Evolutionary conservation across 805 yeast species (phyloP).

Genomic region (Candida fluviatilis): DNA sequence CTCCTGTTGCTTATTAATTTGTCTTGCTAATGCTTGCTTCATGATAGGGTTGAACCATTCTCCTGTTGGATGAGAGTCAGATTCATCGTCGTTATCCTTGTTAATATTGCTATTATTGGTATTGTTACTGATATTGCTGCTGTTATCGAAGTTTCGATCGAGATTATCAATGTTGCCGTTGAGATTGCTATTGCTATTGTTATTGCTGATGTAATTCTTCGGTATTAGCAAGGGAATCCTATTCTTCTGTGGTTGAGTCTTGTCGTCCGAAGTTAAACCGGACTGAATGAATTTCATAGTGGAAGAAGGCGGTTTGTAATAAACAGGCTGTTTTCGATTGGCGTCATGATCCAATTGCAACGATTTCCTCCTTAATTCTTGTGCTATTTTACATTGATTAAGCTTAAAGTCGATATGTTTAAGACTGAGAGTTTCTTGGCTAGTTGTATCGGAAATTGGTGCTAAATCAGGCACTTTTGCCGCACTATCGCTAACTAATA

Average conservation of each 20-base stretch:
- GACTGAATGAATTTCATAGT: constrained; percentile 19
- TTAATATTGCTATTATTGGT: not conserved
- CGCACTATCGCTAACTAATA: not conserved
- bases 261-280: constrained; percentile 15
- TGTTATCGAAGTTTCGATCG: not conserved
- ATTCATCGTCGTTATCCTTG: too few species aligned
- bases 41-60: constrained; percentile 43
- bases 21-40: constrained; percentile 41
- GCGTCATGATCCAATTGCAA: constrained; percentile 1
- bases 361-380: not conserved
- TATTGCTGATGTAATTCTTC: not conserved
- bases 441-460: too few species aligned
- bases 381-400: constrained; percentile 2
- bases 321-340: constrained; percentile 17
- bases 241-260: not conserved
- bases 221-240: constrained; percentile 11
- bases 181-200: not conserved
- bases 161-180: not conserved
- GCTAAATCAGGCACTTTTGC: not conserved
- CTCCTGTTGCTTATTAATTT: constrained; percentile 38
- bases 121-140: not conserved
- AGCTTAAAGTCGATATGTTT: constrained; percentile 2
- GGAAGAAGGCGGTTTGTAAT: constrained; percentile 29
- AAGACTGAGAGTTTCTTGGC: constrained; percentile 1
- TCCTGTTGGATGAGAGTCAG: constrained; percentile 16